Base-by-base conservation (phyloP, 2,329 filamentous ascomycete genomes). In the Exophiala viscosa region DNA sequence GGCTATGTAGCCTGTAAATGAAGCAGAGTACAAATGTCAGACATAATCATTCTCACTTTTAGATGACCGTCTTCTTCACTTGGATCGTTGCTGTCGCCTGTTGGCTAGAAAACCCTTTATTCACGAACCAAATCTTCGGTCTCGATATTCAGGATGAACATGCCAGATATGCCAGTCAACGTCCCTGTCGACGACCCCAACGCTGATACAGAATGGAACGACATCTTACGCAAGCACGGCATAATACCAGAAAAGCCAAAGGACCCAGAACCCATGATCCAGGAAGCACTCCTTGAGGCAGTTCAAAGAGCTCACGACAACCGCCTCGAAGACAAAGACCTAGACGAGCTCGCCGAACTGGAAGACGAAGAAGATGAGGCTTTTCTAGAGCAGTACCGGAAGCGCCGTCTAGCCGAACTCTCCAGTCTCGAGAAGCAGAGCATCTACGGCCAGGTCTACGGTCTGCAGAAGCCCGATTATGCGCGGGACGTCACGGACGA, bases 151-250 rank as follows among this genome's bases (percentile, higher is more conserved):
- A 55, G 34, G 68, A 75, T 76, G 63, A 76, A 83, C 60, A 74
- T 81, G 72, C 80, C 79, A 35, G 74, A 83, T 60, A 74, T 81
- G 72, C 80, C 79, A 35, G 74, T 85, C 58, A 80, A 85, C 65
- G 93, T 99, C 55, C 90, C 91, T 40, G 87, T 99, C 62, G 90
- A 95, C 68, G 86, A 97, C 68, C 92, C 92, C 31, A 95, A 97
- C 67, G 93, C 90, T 58, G 93, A 99, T 69, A 99, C 93, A 59
- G 93, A 99, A 85, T 99, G 93, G 58, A 99, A 99, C 70, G 93
- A 99, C 63, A 99, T 99, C 66, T 84, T 99, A 52, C 88, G 93
- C 63, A 95, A 95, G 71, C 90, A 99, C 76, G 90, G 90, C 61
- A 80, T 99, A 61, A 97, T 99, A 57, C 93, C 93, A n/a, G 91